phyloP scores from a whole-genome alignment of 1,284 basidiomycete species.

The Pseudomicrostroma phylloplanum region DNA sequence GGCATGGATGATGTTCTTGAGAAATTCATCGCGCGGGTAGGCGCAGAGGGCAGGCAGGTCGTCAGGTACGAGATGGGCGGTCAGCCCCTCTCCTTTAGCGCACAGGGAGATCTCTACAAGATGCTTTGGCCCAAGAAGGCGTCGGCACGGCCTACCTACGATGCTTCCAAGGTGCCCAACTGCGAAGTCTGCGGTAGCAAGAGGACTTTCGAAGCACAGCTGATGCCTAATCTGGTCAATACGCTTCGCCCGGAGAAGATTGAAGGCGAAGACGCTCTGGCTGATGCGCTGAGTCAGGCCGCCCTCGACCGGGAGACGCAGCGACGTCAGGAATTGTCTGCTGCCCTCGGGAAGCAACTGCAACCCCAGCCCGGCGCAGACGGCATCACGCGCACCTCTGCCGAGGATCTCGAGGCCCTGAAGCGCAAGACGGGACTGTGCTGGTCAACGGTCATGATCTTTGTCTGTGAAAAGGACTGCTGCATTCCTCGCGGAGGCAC shows the following conservation, averaged over 20 bases:
- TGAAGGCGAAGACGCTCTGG: conserved; percentile 14
- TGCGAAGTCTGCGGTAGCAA: conserved; percentile 34
- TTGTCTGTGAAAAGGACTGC: conserved; percentile 42
- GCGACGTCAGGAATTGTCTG: conserved; percentile 32
- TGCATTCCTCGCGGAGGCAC: conserved; percentile 4
- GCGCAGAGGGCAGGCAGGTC: conserved; percentile 36
- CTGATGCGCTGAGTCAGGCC: background rate
- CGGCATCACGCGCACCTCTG: conserved; percentile 9
- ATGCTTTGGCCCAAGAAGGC: conserved; percentile 32
- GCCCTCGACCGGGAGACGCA: conserved; percentile 20
- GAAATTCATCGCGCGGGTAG: conserved; percentile 39
- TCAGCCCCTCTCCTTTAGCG: conserved; percentile 37
- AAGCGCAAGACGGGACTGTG: conserved; percentile 29
- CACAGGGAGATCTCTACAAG: conserved; percentile 28
- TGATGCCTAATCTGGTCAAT: conserved; percentile 49
- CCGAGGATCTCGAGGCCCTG: conserved; percentile 1
- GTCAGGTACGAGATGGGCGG: conserved; percentile 47
- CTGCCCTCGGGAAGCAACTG: conserved; percentile 31
- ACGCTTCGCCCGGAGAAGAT: conserved; percentile 28
- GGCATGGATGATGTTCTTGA: conserved; percentile 46
- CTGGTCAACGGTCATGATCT: conserved; percentile 45
- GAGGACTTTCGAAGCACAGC: conserved; percentile 46
- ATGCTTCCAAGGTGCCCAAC: conserved; percentile 22
- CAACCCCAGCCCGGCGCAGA: conserved; percentile 11
- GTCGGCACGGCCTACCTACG: background rate